Conservation (phyloP, 768 basidiomycete species). For the Porpolomopsis calyptriformis region DNA sequence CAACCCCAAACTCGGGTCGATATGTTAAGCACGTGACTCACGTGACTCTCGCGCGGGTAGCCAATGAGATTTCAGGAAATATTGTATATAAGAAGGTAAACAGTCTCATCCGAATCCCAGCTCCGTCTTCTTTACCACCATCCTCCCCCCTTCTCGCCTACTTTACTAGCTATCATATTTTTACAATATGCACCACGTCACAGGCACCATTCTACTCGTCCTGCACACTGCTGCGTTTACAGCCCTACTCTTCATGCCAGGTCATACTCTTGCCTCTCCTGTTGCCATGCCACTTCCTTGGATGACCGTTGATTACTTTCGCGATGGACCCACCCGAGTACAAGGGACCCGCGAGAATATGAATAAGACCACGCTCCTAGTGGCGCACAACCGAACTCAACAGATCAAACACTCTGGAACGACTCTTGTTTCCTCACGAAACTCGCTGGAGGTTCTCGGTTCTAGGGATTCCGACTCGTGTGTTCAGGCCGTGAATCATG, state of each 20-base stretch:
- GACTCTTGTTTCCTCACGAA: too few relatives aligned
- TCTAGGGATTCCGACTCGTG: too few relatives aligned
- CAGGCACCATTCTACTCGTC: slow-evolving; percentile 29
- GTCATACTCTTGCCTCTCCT: slow-evolving; percentile 26
- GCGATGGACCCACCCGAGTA: slow-evolving; percentile 1
- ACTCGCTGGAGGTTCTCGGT: too few relatives aligned
- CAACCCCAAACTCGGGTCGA: too few relatives aligned
- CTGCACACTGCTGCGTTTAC: slow-evolving; percentile 31
- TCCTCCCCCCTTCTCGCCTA: slow-evolving; percentile 1
- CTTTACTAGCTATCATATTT: not conserved
- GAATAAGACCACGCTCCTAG: not conserved
- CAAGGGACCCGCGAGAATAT: not conserved
- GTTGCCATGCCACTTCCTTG: slow-evolving; percentile 25
- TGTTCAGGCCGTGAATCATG: too few relatives aligned
- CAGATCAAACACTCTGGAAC: too few relatives aligned
- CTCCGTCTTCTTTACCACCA: slow-evolving; percentile 2
- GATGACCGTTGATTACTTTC: slow-evolving; percentile 22
- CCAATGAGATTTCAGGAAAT: slow-evolving; percentile 1
- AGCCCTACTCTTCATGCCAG: slow-evolving; percentile 20
- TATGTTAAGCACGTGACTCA: slow-evolving; percentile 1
- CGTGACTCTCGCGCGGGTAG: not conserved
- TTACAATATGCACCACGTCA: slow-evolving; percentile 22
- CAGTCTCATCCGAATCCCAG: slow-evolving; percentile 4
- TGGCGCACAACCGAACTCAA: slow-evolving; percentile 2
- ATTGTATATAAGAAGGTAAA: not conserved